These are phyloP conservation scores for Xylariaceae sp. DNA, from an alignment of 2,329 filamentous ascomycete species.

Conservation along the genomic window DNA sequence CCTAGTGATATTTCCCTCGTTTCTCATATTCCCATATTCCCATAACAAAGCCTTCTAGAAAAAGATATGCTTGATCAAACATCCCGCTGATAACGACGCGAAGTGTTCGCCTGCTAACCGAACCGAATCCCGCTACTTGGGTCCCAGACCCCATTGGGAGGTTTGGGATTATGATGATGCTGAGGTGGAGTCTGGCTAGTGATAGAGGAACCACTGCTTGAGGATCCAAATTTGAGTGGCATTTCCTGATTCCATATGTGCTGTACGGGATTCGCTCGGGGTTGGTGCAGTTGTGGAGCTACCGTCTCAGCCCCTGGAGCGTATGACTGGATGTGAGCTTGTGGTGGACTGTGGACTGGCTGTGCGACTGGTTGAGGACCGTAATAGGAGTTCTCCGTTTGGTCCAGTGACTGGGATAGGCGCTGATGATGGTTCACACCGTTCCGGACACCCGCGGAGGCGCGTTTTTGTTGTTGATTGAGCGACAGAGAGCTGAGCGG, in stretches of 20 bases:
- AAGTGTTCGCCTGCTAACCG: constrained; percentile 36
- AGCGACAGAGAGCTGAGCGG: constrained; percentile 27
- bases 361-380: constrained; percentile 24
- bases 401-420: constrained; percentile 21
- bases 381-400: constrained; percentile 9
- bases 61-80: not conserved
- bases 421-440: constrained; percentile 15
- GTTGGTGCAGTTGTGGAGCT: constrained; percentile 42
- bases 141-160: constrained; percentile 49
- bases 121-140: constrained; percentile 49
- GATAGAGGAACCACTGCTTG: constrained; percentile 1
- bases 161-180: constrained; percentile 21
- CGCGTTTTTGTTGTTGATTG: constrained; percentile 13
- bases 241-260: constrained; percentile 74
- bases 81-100: constrained; percentile 10
- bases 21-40: too few species aligned
- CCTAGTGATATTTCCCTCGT: too few species aligned
- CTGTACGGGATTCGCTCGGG: constrained; percentile 35
- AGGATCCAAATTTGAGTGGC: constrained; percentile 68
- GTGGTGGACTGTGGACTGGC: constrained; percentile 29
- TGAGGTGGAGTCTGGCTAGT: constrained; percentile 16
- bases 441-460: constrained; percentile 10
- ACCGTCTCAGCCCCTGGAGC: constrained; percentile 40
- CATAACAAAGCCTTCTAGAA: not conserved
- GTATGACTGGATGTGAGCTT: constrained; percentile 56